Conservation (phyloP, 2,329 filamentous ascomycete genomes). For the Colletotrichum camelliae region DNA sequence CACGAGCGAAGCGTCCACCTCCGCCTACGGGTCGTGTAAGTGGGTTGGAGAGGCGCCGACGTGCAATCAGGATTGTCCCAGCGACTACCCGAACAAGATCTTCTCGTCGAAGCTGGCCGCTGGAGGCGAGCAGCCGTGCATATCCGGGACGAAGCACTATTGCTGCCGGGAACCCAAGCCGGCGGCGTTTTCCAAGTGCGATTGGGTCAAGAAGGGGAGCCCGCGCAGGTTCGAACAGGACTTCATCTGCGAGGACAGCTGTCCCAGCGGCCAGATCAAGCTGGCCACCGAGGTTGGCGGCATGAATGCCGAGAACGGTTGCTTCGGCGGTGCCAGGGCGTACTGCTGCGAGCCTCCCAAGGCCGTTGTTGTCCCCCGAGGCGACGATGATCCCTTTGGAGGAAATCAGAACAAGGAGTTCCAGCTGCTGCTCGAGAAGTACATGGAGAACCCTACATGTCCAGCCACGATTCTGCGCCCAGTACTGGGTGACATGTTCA, state of each 20-base stretch:
- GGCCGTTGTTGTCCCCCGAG: neutral
- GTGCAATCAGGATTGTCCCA: neutral
- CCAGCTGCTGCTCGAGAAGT: neutral
- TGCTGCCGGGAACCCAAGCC: neutral
- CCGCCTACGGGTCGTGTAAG: neutral
- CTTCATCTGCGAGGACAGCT: neutral
- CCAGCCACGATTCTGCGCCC: conserved; percentile 4
- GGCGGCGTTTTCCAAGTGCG: neutral
- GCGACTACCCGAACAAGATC: neutral
- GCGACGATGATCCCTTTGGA: neutral
- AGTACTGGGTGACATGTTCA: neutral
- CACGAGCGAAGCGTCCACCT: neutral
- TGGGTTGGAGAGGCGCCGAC: neutral
- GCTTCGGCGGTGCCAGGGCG: neutral
- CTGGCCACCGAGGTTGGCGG: neutral
- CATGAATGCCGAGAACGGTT: neutral
- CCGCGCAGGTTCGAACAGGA: neutral
- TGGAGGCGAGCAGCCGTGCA: neutral
- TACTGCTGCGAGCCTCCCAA: neutral
- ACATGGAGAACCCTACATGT: conserved; percentile 9
- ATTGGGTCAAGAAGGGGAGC: neutral
- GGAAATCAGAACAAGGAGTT: conserved; percentile 3
- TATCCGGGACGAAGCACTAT: neutral
- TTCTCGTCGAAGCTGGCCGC: neutral
- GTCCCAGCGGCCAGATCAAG: neutral